Evolutionary conservation across 1,284 basidiomycete genomes (phyloP).

Genomic region (Irpex sp.): DNA sequence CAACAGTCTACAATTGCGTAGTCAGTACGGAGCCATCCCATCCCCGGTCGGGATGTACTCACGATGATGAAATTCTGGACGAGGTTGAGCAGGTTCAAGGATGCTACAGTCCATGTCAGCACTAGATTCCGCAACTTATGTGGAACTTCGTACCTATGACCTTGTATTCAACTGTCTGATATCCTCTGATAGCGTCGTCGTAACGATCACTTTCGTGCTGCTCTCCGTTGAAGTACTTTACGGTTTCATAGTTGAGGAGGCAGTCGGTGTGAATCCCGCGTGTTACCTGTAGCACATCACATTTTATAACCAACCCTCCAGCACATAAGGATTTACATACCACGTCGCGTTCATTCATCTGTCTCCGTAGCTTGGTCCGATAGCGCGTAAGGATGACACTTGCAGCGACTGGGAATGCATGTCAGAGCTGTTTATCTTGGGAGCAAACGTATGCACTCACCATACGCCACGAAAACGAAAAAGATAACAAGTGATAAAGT

Average conservation of each 20-base stretch:
- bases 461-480: conserved; percentile 72
- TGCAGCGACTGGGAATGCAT: conserved; percentile 44
- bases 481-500: conserved; percentile 69
- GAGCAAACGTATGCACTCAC: conserved; percentile 33
- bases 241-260: conserved; percentile 79
- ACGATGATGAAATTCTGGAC: conserved; percentile 80
- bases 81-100: conserved; percentile 70
- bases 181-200: conserved; percentile 67
- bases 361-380: conserved; percentile 66
- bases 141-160: conserved; percentile 54
- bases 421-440: conserved; percentile 3
- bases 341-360: conserved; percentile 77
- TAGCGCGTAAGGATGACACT: conserved; percentile 68
- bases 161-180: conserved; percentile 72
- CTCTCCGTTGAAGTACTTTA: conserved; percentile 85
- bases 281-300: conserved; percentile 41
- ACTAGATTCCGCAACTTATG: neutral
- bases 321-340: conserved; percentile 32
- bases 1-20: conserved; percentile 48
- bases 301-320: neutral
- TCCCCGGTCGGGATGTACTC: conserved; percentile 21
- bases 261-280: conserved; percentile 80
- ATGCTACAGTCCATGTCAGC: conserved; percentile 39
- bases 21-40: neutral
- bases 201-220: conserved; percentile 77